Base-by-base conservation (phyloP, 1,284 basidiomycete genomes). In the Sporisorium scitamineum region DNA sequence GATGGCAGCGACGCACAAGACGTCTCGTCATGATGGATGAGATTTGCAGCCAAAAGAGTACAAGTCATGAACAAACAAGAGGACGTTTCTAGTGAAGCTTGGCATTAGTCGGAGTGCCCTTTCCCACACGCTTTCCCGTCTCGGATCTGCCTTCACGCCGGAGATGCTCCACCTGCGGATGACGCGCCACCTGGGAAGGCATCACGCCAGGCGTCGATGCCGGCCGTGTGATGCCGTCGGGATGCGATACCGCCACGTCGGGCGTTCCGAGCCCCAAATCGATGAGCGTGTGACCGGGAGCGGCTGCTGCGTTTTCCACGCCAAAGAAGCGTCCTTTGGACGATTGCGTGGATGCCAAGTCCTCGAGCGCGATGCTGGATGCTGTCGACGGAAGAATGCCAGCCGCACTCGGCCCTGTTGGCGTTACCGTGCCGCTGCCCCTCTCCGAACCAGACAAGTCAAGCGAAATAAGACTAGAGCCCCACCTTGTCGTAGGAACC, bases 121-220 rank as follows among this genome's bases (percentile, higher is more conserved):
- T 76, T 29, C 73, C 73, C 5, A 76, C 64, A 18, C 73, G 51
- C 52, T 70, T 70, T 20, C 68, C 69, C 10, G 68, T 67, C 14
- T 76, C 68, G 29, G 57, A 55, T 37, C 73, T 29, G 8, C 73
- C 73, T 51, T 76, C 66, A 2, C 73, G 53, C 13, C 73, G 47
- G 16, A 76, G 55, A 27, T 76, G 68, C 41, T 76, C 73, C 22
- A 76, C 73, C 13, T 68, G 73, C 37, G 73, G 73, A 54, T 76
- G 73, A 11, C 68, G 61, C 11, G 69, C 68, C 0, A 70, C 57
- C 32, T 74, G 66, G 26, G 62, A 66, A 7, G 71, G 66, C 62
- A 74, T 62, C 20, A 64, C 62, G 3, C 58, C 71, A 2, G 71
- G 62, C 26, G 62, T 69, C n/a, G 66, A 70, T 11, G 71, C 66